Evolutionary conservation across 805 yeast genomes (phyloP), one percentile per base, ranked within the genome.

Genomic region (Hanseniaspora occidentalis): DNA sequence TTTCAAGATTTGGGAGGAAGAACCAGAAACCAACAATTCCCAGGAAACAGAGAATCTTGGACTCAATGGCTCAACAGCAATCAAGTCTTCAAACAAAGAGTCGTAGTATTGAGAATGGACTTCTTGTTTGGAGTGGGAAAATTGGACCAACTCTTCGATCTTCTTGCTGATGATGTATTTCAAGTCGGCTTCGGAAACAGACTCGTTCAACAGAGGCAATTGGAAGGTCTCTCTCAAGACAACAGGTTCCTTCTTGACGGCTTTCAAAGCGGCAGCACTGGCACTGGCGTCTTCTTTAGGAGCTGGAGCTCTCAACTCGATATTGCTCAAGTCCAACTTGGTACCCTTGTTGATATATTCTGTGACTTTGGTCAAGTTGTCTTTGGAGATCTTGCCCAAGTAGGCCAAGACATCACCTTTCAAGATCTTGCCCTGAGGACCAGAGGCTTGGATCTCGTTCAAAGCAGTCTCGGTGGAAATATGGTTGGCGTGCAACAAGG

Each of bases 371-470:
- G 60, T 51, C 19, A 77, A 75, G 6, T 79, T 62, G 7, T 72
- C 76, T 29, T 64, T 51, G 9, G 84, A 61, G 40, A 88, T 81
- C 45, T 71, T 61, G 22, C 97, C 96, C 39, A 88, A 53, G 55
- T 74, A 77, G 0, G 94, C 92, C 48, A 88, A 68, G 1, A 88
- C 89, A 58, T 89, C 98, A 47, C 97, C 97, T 62, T 82, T 84
- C 47, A 89, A 68, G 31, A 89, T 57, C 53, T 95, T 72, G 8
- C 97, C 97, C 42, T 77, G 71, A 22, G 94, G 94, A 17, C 97
- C 98, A 1, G 94, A 70, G 6, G 96, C 94, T 31, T 73, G 65
- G 51, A 89, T 84, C 47, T 79, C 75, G 7, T 65, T 52, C 17
- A 82, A 45, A 2, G 95, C 96, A 20, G 81, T 89, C 33, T 71